Percentiles rank a stretch among this genome's conserved stretches.
Conservation (phyloP, 148 eudicot species). For the Rhododendron williamsianum region DNA sequence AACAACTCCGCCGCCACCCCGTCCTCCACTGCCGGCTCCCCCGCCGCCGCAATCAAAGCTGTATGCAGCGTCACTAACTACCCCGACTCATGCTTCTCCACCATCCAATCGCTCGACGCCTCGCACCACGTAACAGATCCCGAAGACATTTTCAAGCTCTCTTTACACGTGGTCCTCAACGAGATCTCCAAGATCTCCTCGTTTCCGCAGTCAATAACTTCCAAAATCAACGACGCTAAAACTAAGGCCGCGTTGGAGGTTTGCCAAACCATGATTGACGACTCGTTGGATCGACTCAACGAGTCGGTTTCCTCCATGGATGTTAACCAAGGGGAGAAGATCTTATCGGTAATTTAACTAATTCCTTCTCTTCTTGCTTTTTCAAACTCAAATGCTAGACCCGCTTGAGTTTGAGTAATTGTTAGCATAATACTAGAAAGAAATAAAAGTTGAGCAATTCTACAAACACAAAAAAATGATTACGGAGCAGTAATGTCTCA, state of each 20-base stretch:
- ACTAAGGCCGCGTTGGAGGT: slow-evolving; percentile 31
- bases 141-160: slow-evolving; percentile 36
- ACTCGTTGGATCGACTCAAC: slow-evolving; percentile 37
- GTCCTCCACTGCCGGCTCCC: slow-evolving; percentile 9
- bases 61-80: slow-evolving; percentile 49
- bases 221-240: background rate
- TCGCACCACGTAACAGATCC: slow-evolving; percentile 40
- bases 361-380: background rate
- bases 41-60: slow-evolving; percentile 38
- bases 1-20: background rate
- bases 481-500: too few relatives aligned
- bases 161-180: slow-evolving; percentile 29
- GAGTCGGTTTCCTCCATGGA: slow-evolving; percentile 33
- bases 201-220: slow-evolving; percentile 12
- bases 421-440: too few relatives aligned
- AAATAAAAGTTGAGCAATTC: too few relatives aligned
- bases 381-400: background rate
- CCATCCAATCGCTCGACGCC: slow-evolving; percentile 22
- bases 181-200: slow-evolving; percentile 24
- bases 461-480: too few relatives aligned
- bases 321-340: slow-evolving; percentile 13
- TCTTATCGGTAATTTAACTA: background rate
- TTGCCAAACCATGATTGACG: slow-evolving; percentile 33
- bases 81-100: slow-evolving; percentile 40
- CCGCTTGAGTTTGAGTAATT: too few relatives aligned